Percentiles rank a stretch among this genome's conserved stretches.
Conservation (phyloP, 495 filamentous ascomycete genomes). For the Clohesyomyces aquaticus region DNA sequence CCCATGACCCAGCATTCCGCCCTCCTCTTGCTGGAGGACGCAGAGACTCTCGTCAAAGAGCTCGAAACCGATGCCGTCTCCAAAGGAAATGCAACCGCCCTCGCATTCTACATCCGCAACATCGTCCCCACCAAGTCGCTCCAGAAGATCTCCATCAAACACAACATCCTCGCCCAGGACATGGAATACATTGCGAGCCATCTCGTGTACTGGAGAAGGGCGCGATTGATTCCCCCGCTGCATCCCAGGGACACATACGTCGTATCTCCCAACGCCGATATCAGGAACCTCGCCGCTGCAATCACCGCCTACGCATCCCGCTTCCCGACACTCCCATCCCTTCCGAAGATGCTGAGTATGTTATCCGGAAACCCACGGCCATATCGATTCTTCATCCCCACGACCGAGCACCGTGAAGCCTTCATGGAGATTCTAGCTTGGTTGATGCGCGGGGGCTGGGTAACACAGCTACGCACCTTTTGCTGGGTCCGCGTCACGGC, state of each 20-base stretch:
- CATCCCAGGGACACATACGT: constrained; percentile 92
- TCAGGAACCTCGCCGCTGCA: constrained; percentile 70
- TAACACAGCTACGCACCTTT: constrained; percentile 86
- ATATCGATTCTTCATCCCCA: constrained; percentile 81
- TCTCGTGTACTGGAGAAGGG: constrained; percentile 92
- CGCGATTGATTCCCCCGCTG: constrained; percentile 87
- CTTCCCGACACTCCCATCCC: constrained; percentile 78
- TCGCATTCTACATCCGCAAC: constrained; percentile 81
- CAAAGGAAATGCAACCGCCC: constrained; percentile 65
- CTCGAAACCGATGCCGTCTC: constrained; percentile 81
- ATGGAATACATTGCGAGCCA: constrained; percentile 86
- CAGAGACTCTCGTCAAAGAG: constrained; percentile 79
- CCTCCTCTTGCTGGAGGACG: constrained; percentile 80
- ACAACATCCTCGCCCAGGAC: constrained; percentile 72
- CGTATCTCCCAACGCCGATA: constrained; percentile 86
- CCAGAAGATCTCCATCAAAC: constrained; percentile 64
- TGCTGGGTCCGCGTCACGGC: constrained; percentile 73
- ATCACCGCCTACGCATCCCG: constrained; percentile 69
- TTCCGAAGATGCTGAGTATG: constrained; percentile 81
- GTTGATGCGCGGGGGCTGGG: constrained; percentile 89
- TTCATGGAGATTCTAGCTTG: constrained; percentile 92
- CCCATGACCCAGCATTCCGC: constrained; percentile 83
- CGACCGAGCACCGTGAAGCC: constrained; percentile 80
- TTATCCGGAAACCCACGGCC: constrained; percentile 76
- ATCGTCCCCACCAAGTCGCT: constrained; percentile 80